A percentile compares a stretch with the other conserved stretches of the same genome.
phyloP scores from a whole-genome alignment of 345 rosid genomes.

The Cardiospermum halicacabum region DNA sequence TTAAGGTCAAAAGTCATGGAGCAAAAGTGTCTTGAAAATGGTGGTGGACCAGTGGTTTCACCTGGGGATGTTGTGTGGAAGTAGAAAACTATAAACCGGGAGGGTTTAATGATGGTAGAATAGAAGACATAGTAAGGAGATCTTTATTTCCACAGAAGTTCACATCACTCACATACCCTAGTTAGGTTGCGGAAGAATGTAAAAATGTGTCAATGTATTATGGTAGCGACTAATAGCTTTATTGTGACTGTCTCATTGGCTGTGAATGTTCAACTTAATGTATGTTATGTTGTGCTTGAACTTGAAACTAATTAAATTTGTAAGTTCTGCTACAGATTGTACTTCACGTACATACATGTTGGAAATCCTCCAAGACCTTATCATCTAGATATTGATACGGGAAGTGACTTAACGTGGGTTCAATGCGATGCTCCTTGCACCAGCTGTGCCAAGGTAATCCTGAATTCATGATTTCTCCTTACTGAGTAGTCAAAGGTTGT shows the following conservation, averaged over 20 bases:
- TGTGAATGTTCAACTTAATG: background rate
- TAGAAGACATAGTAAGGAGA: background rate
- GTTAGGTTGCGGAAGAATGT: background rate
- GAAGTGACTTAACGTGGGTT: conserved; percentile 94
- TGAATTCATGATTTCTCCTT: background rate
- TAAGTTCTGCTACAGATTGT: conserved; percentile 41
- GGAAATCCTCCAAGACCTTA: conserved; percentile 66
- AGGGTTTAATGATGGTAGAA: too few relatives aligned
- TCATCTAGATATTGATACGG: conserved; percentile 87
- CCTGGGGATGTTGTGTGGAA: background rate
- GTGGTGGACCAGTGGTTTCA: background rate
- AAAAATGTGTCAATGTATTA: background rate
- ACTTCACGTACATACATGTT: conserved; percentile 63
- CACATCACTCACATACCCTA: background rate
- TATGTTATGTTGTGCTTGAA: background rate
- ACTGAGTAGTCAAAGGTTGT: background rate
- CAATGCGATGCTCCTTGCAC: conserved; percentile 95
- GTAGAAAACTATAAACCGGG: background rate
- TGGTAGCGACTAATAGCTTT: background rate
- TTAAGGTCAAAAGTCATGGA: background rate
- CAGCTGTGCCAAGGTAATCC: conserved; percentile 83
- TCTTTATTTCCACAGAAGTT: conserved; percentile 5
- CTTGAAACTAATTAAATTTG: conserved; percentile 6
- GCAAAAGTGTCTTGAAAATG: background rate
- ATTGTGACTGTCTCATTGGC: background rate